Conservation (phyloP, 2,329 filamentous ascomycete genomes). For the Trichophaea hybrida region DNA sequence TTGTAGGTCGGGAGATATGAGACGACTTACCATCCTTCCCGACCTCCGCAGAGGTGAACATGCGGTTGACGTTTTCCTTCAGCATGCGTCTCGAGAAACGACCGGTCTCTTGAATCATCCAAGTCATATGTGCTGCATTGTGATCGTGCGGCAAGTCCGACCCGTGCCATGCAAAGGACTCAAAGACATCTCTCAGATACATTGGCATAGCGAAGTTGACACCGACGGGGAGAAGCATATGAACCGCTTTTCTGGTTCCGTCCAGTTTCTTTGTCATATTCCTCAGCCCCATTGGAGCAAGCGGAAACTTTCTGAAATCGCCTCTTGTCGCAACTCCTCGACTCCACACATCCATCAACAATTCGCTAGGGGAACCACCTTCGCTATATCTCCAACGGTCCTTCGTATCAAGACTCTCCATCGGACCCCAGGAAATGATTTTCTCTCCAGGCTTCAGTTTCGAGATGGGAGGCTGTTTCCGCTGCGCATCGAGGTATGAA, state of each 20-base stretch:
- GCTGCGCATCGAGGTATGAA: background rate
- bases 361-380: background rate
- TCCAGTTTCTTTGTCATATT: background rate
- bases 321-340: background rate
- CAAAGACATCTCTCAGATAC: background rate
- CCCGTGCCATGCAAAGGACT: background rate
- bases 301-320: background rate
- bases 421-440: background rate
- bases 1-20: background rate
- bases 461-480: background rate
- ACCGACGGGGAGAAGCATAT: background rate
- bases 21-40: background rate
- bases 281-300: background rate
- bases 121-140: background rate
- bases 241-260: background rate
- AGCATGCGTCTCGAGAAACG: conserved; percentile 8
- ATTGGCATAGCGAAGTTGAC: background rate
- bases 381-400: background rate
- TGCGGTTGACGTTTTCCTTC: conserved; percentile 17
- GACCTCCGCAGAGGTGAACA: conserved; percentile 5
- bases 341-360: background rate
- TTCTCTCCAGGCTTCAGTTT: background rate
- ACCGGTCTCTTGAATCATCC: conserved; percentile 13
- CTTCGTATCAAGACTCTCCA: background rate
- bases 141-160: background rate